phyloP scores from a whole-genome alignment of 2,329 filamentous ascomycete genomes.

The Pestalotiopsis sp. region DNA sequence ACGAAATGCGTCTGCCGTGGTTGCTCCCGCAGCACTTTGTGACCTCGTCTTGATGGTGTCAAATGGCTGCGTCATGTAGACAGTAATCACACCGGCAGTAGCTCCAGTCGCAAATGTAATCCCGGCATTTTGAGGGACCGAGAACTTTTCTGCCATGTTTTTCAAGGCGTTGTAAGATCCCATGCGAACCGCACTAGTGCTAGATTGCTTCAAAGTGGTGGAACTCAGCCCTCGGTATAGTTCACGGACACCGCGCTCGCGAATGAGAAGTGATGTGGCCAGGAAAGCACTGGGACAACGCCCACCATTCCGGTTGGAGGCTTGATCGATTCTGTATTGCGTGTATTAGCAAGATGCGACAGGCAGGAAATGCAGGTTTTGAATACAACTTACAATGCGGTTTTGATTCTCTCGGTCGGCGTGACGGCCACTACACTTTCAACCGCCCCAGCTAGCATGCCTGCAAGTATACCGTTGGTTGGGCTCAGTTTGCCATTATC shows the following conservation, averaged over 20 bases:
- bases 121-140: background rate
- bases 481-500: slow-evolving; percentile 57
- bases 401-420: slow-evolving; percentile 70
- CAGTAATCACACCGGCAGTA: background rate
- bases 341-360: background rate
- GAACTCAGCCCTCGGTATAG: background rate
- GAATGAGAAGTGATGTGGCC: background rate
- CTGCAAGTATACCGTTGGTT: slow-evolving; percentile 60
- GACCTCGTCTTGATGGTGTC: background rate
- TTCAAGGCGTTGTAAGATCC: background rate
- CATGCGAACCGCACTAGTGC: background rate
- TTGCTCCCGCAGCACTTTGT: background rate
- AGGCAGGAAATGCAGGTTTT: background rate
- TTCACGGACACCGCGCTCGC: background rate
- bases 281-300: background rate
- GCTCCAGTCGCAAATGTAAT: background rate
- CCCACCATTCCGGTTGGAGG: background rate
- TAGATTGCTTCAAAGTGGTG: background rate
- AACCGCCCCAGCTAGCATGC: slow-evolving; percentile 65
- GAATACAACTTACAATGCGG: slow-evolving; percentile 49
- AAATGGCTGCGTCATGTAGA: background rate
- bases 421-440: slow-evolving; percentile 68
- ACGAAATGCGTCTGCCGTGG: background rate
- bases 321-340: background rate
- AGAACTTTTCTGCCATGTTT: background rate